phyloP scores from a whole-genome alignment of 345 rosid species.

The Rhodamnia rubescens region DNA sequence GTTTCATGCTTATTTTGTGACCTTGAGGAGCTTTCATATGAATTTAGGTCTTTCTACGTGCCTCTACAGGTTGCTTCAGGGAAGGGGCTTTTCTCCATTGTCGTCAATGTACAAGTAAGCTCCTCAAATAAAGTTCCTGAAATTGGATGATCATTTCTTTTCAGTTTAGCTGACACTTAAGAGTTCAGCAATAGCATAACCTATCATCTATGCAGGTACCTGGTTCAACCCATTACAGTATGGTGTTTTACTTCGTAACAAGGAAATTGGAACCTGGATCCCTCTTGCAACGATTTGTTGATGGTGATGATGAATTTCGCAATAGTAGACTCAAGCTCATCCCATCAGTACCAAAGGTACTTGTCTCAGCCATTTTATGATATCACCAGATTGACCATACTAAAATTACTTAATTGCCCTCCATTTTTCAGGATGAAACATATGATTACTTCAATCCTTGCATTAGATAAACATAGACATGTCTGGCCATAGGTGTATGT shows the following conservation, averaged over 20 bases:
- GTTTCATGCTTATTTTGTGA: background rate
- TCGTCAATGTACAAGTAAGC: constrained; percentile 71
- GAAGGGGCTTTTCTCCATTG: constrained; percentile 60
- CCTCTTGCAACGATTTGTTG: constrained; percentile 87
- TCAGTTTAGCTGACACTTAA: background rate
- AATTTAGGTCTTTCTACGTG: background rate
- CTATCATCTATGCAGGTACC: constrained; percentile 51
- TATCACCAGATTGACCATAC: background rate
- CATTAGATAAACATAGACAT: background rate
- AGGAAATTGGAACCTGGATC: constrained; percentile 60
- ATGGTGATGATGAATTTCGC: constrained; percentile 97
- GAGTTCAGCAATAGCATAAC: background rate
- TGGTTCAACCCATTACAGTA: constrained; percentile 91
- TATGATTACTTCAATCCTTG: background rate
- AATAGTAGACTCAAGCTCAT: constrained; percentile 95
- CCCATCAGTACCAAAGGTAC: constrained; percentile 91
- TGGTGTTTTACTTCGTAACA: constrained; percentile 87
- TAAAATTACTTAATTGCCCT: background rate
- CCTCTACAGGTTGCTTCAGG: constrained; percentile 55
- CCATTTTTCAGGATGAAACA: background rate
- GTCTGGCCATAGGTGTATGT: background rate
- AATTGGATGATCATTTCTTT: background rate
- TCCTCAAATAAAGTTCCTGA: background rate
- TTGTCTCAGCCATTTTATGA: background rate
- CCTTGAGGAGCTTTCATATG: background rate